phyloP scores from a whole-genome alignment of 2,329 filamentous ascomycete species.

The Aureobasidium sp. region DNA sequence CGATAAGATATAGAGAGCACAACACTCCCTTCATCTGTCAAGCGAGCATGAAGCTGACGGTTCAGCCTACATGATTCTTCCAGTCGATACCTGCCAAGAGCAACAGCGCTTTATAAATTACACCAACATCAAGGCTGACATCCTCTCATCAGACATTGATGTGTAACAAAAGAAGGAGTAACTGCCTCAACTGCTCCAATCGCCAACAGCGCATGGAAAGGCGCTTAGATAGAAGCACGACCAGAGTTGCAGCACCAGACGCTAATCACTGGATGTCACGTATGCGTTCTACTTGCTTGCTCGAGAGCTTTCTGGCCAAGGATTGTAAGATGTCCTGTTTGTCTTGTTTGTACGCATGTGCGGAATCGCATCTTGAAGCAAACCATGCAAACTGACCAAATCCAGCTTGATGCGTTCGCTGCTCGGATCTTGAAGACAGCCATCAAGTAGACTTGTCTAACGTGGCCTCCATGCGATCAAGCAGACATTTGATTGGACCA shows the following conservation, averaged over 20 bases:
- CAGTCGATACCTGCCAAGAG: not conserved
- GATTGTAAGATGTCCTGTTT: not conserved
- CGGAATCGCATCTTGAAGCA: not conserved
- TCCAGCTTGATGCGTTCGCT: constrained; percentile 2
- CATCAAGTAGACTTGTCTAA: constrained; percentile 2
- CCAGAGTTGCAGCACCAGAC: not conserved
- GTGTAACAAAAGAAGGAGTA: not conserved
- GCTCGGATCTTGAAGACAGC: not conserved
- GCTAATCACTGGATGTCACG: not conserved
- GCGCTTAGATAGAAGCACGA: not conserved
- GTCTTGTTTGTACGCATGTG: constrained; percentile 1
- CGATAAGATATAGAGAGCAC: constrained; percentile 3
- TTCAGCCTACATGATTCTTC: not conserved
- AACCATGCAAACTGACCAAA: not conserved
- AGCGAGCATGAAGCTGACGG: not conserved
- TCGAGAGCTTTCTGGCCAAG: not conserved
- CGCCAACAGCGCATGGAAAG: not conserved
- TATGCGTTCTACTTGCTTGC: not conserved
- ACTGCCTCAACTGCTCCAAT: constrained; percentile 3
- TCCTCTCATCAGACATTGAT: constrained; percentile 2
- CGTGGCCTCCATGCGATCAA: not conserved
- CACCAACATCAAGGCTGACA: not conserved
- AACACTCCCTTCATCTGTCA: not conserved
- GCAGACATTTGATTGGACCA: not conserved
- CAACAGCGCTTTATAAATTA: constrained; percentile 2